Base-by-base conservation (phyloP, 805 yeast species). In the Starmerella khaoyaiensis region DNA sequence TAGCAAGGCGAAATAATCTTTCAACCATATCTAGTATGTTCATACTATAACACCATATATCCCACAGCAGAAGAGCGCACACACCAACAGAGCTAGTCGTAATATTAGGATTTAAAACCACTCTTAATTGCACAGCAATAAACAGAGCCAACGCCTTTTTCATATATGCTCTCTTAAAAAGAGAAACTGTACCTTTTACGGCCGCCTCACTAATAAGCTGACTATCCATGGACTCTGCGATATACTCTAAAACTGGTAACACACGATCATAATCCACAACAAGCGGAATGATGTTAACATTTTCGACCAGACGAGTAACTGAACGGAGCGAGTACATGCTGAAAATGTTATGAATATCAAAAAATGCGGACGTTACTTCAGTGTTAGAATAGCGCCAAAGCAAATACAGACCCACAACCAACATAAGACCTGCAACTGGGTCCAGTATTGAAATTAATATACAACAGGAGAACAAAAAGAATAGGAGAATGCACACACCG, bases 401-500 rank as follows among this genome's bases (percentile, higher is more conserved):
- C 4, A 8, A 31, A 4, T 6, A 20, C n/a, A n/a, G n/a, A 31
- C 33, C 57, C 45, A 81, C 66, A 4, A 76, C 50, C 47, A 84
- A 77, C 52, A 76, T 80, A 79, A 94, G 84, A 1, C 94, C 81
- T 1, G 93, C 75, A 44, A 67, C 66, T n/a, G 29, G 35, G 11
- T 26, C 34, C 41, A 84, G n/a, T n/a, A n/a, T n/a, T n/a, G n/a
- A n/a, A n/a, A n/a, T n/a, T n/a, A n/a, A n/a, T 90, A 9, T 16
- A 27, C n/a, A 14, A n/a, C 10, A 45, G 36, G 2, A 61, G 53
- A 28, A 63, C 86, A 60, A 84, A 95, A 44, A 86, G 71, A 54
- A 78, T 80, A 58, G 78, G 77, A 33, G 84, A 69, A 65, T 86
- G 95, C 52, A 72, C 79, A 1, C 94, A 80, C 52, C 86, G 84